Evolutionary conservation across 2,329 filamentous ascomycete species (phyloP), one percentile per base, ranked within the genome.

Genomic region (Cladosporium austrohemisphaericum): DNA sequence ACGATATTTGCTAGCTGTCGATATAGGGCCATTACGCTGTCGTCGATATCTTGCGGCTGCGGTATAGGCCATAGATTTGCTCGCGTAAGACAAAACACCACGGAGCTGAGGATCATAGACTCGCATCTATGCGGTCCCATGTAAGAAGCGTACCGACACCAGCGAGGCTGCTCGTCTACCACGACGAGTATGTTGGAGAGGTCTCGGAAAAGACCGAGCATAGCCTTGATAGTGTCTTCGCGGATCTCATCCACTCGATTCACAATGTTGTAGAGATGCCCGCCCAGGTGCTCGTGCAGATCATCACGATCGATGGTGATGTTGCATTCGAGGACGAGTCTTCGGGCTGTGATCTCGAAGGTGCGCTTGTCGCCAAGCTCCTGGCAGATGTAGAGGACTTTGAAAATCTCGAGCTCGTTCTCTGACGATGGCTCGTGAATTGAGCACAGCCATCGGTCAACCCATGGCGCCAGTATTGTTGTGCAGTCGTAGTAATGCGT

Each of bases 101-200:
- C 58, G 1, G 65, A 68, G 1, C 65, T 65, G 1, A 68, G 55
- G 7, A 68, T 68, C 65, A 68, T 69, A 18, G 64, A 68, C 29
- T 69, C 67, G 50, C 66, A 69, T 7, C 61, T 55, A 41, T 68
- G 66, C 5, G 58, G 64, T 0, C 65, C 65, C 62, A 67, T 66
- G 56, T 59, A 68, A 3, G 57, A 56, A 1, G 65, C 65, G 46
- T 68, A 62, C 1, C 55, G 57, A 25, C 66, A 68, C 64, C 65
- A 68, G 8, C 66, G 57, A 2, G 54, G 54, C 32, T 54, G 40
- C 33, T 55, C 49, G 22, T 52, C 49, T 2, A 52, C 45, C 11
- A 52, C 41, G 5, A 45, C 20, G 2, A 52, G 43, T 31, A 54
- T 40, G 28, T 43, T 20, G 22, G 32, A 40, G 14, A 53, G 36